Conservation (phyloP, 169 alveolate species). For the Babesia bigemina region DNA sequence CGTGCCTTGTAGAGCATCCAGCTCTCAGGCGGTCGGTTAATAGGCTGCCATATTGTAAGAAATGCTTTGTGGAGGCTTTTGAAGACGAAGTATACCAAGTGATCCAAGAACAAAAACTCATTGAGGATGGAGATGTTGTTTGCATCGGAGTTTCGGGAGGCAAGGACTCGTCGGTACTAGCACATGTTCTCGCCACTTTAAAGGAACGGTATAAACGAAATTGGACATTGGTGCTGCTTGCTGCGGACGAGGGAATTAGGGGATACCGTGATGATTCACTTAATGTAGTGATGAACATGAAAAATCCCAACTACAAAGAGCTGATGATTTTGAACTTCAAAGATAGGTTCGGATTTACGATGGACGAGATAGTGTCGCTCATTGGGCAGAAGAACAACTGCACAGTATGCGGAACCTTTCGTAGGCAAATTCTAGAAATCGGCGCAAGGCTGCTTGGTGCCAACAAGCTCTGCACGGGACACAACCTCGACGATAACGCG, state of each 20-base stretch:
- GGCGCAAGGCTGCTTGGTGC: conserved; percentile 92
- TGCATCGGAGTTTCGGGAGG: conserved; percentile 98
- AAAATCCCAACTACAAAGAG: conserved; percentile 86
- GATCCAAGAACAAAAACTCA: conserved; percentile 74
- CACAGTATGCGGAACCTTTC: conserved; percentile 97
- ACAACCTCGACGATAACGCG: conserved; percentile 97
- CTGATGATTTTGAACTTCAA: conserved; percentile 87
- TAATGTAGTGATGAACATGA: conserved; percentile 87
- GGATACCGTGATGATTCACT: conserved; percentile 97
- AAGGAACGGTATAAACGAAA: conserved; percentile 91
- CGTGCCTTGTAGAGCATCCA: conserved; percentile 82
- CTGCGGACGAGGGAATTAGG: conserved; percentile 97
- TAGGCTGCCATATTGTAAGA: conserved; percentile 87
- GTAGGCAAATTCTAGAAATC: conserved; percentile 95
- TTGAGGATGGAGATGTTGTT: conserved; percentile 88
- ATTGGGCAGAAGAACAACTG: conserved; percentile 92
- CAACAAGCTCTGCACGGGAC: conserved; percentile 96
- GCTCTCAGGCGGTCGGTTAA: conserved; percentile 89
- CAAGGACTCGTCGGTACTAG: conserved; percentile 96
- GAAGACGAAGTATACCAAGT: conserved; percentile 94
- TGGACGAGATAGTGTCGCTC: conserved; percentile 95
- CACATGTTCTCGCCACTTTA: conserved; percentile 90
- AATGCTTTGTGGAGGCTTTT: conserved; percentile 90
- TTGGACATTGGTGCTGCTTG: conserved; percentile 87
- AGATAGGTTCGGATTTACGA: conserved; percentile 92